Evolutionary conservation across 1,284 basidiomycete species (phyloP).

Genomic region (Inonotus hispidus): DNA sequence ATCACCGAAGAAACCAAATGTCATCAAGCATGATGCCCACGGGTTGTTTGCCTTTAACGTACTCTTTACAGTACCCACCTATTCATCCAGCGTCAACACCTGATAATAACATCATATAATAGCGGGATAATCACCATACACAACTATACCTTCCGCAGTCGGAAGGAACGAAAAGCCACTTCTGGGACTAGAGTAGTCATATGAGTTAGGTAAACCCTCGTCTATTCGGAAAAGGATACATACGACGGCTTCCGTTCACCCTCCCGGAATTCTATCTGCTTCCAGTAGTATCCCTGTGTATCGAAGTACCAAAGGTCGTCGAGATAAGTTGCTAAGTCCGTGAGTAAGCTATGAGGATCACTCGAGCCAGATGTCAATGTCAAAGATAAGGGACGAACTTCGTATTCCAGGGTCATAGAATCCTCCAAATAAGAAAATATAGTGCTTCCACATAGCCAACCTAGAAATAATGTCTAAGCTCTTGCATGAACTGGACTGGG

Average conservation of each 20-base stretch:
- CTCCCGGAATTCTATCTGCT: conserved; percentile 69
- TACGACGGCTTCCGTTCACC: conserved; percentile 69
- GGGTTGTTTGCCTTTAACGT: conserved; percentile 81
- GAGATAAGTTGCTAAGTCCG: conserved; percentile 67
- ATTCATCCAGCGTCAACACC: not conserved
- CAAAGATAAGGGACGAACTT: conserved; percentile 41
- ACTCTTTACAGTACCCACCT: conserved; percentile 93
- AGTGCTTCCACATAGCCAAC: conserved; percentile 91
- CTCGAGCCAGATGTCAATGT: not conserved
- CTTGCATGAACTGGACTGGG: not conserved
- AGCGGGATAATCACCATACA: conserved; percentile 60
- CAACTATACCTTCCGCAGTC: conserved; percentile 72
- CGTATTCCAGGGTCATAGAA: conserved; percentile 80
- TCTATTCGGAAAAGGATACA: conserved; percentile 24
- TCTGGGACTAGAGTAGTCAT: conserved; percentile 50
- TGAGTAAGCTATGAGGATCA: not conserved
- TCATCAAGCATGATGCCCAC: conserved; percentile 88
- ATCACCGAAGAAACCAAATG: conserved; percentile 83
- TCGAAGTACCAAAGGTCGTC: conserved; percentile 90
- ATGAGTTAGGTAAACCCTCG: not conserved
- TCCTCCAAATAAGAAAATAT: conserved; percentile 81
- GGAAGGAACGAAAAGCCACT: conserved; percentile 88
- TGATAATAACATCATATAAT: not conserved
- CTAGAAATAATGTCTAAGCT: conserved; percentile 33
- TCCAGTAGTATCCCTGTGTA: conserved; percentile 85